Evolutionary conservation across 441 rosid genomes (phyloP).

Genomic region (Flueggea neowawraea): DNA sequence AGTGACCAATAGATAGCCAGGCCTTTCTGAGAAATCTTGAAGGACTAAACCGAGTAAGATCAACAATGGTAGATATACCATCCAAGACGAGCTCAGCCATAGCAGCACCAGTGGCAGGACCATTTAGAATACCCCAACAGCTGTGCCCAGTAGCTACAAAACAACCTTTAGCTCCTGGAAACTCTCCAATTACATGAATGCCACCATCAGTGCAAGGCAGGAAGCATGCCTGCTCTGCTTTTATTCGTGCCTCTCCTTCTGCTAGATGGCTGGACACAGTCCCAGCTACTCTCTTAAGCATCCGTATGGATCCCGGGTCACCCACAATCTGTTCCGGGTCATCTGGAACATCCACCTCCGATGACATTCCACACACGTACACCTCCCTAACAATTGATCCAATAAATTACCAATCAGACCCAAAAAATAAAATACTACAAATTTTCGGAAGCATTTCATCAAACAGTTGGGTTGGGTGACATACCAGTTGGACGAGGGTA

Average conservation of each 20-base stretch:
- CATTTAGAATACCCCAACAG: conserved; percentile 87
- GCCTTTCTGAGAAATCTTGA: conserved; percentile 43
- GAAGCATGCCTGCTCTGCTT: conserved; percentile 83
- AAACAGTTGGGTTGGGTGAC: not conserved
- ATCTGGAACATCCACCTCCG: conserved; percentile 65
- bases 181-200: conserved; percentile 65
- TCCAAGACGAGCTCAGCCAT: conserved; percentile 69
- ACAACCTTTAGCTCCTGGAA: conserved; percentile 61
- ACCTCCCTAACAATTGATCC: conserved; percentile 21
- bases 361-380: conserved; percentile 75
- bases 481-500: conserved; percentile 82
- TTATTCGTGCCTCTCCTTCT: conserved; percentile 49
- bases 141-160: conserved; percentile 75
- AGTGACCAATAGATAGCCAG: conserved; percentile 2
- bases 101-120: conserved; percentile 82
- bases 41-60: conserved; percentile 66
- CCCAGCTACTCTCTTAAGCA: conserved; percentile 62
- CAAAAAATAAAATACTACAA: not conserved
- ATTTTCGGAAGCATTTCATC: not conserved
- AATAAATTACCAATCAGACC: not conserved
- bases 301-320: conserved; percentile 54
- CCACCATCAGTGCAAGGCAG: conserved; percentile 71
- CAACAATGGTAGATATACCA: conserved; percentile 53
- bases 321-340: conserved; percentile 57
- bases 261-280: conserved; percentile 63